Evolutionary conservation across 148 eudicot genomes (phyloP).

Genomic region (Agrostemma githago): DNA sequence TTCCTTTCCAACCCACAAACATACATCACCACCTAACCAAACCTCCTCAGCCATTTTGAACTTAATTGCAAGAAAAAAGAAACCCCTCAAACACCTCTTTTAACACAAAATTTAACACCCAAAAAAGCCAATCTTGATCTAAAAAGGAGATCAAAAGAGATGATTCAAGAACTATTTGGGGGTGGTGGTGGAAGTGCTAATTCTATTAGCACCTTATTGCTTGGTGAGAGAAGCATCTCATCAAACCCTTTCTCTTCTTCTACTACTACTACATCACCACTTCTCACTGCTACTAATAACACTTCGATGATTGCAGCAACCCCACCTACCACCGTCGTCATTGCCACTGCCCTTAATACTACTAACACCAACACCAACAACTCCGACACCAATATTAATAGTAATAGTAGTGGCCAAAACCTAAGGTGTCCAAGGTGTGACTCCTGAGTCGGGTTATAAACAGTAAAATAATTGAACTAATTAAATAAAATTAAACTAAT

Average conservation of each 20-base stretch:
- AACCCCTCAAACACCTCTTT: constrained; percentile 4
- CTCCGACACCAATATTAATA: too few relatives aligned
- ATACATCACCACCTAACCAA: background rate
- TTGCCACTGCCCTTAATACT: constrained; percentile 1
- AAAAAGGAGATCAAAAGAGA: constrained; percentile 32
- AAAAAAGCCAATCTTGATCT: constrained; percentile 4
- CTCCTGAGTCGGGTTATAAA: too few relatives aligned
- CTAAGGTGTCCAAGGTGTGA: constrained; percentile 76
- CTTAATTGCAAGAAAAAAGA: too few relatives aligned
- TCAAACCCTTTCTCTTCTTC: constrained; percentile 39
- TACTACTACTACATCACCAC: constrained; percentile 11
- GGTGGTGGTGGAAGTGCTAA: constrained; percentile 41
- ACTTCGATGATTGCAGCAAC: constrained; percentile 24
- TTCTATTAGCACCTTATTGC: constrained; percentile 14
- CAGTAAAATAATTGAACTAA: too few relatives aligned
- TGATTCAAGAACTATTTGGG: constrained; percentile 63
- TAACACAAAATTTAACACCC: constrained; percentile 7
- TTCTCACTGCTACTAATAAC: constrained; percentile 22
- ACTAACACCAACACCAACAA: constrained; percentile 14
- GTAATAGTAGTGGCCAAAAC: constrained; percentile 34
- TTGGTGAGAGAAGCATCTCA: constrained; percentile 41
- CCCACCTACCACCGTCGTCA: constrained; percentile 22
- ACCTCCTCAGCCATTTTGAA: too few relatives aligned
- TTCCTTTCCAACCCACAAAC: constrained; percentile 31
- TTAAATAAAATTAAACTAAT: too few relatives aligned